Base-by-base conservation (phyloP, 176 grass and related monocot species). In the Guadua angustifolia region DNA sequence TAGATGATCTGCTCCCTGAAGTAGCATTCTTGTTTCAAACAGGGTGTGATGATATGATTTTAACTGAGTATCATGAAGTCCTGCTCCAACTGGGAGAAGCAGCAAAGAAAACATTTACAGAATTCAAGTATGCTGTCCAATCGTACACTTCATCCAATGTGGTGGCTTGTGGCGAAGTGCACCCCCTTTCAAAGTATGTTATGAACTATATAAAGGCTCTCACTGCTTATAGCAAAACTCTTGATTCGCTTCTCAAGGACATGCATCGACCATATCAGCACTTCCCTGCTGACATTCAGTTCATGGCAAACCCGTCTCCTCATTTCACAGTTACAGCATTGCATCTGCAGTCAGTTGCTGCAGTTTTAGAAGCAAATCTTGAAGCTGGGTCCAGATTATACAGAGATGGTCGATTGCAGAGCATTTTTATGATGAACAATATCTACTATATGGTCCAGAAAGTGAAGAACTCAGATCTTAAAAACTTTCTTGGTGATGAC, bases 401-500 rank as follows among this genome's bases (percentile, higher is more conserved):
- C 73, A 82, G 69, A 69, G 87, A 95, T 81, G 77, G 74, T 71
- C 74, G 91, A 47, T 82, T 98, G n/a, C 76, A 82, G 81, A 92
- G 56, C 78, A 81, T 98, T 39, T 98, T 95, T 74, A 90, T 98
- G 91, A 95, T 95, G 93, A 98, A 95, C 80, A 95, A 95, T 66
- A 84, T 95, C 84, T 86, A 56, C 66, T 98, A 98, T 80, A 98
- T 98, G 96, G 91, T 95, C 60, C 87, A 95, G 79, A 98, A 99
- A 89, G 96, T 98, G 42, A 95, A 87, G 73, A 82, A 89, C 45
- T 92, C 93, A 8, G 96, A 98, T 18, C 91, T 98, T 13, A 90
- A 89, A 89, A 85, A 92, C 38, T 93, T 95, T 84, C 64, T 98
- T 74, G 96, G 96, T 6, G 91, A 98, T 69, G 79, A 92, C 70